Evolutionary conservation across 2,329 filamentous ascomycete genomes (phyloP).

Genomic region (Fusarium sacchari): DNA sequence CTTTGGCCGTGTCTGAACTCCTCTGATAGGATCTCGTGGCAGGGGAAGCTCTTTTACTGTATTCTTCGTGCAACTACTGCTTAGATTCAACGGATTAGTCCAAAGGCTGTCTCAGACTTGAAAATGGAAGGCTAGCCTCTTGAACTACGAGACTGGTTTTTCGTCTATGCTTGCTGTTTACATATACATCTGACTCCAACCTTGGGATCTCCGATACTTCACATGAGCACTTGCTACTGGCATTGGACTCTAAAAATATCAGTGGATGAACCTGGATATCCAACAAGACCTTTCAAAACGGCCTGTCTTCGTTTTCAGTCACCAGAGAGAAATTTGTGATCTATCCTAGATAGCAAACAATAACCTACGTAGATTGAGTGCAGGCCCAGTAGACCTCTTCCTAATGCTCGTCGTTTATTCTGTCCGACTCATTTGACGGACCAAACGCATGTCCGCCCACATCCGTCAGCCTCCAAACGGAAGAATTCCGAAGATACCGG

Average conservation of each 20-base stretch:
- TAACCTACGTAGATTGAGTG: background rate
- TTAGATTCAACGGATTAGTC: background rate
- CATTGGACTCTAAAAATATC: background rate
- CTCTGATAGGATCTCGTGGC: background rate
- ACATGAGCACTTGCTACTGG: fast-evolving
- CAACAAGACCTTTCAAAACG: background rate
- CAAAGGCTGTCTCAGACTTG: too few species aligned
- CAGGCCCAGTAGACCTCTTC: background rate
- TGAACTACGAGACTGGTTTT: fast-evolving
- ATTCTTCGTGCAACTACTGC: background rate
- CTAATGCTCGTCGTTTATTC: background rate
- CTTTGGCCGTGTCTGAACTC: constrained; percentile 2
- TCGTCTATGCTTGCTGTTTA: background rate
- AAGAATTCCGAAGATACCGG: background rate
- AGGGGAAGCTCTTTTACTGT: background rate
- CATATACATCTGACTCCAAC: background rate
- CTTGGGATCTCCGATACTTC: fast-evolving
- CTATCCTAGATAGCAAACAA: background rate
- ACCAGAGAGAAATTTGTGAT: background rate
- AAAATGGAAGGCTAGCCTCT: background rate
- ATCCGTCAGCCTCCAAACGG: background rate
- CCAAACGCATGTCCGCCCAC: background rate
- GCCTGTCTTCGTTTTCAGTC: background rate
- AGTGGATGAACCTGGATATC: background rate
- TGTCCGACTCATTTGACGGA: background rate